phyloP scores from a whole-genome alignment of 2,329 filamentous ascomycete genomes.

The Cladosporium oxysporum region DNA sequence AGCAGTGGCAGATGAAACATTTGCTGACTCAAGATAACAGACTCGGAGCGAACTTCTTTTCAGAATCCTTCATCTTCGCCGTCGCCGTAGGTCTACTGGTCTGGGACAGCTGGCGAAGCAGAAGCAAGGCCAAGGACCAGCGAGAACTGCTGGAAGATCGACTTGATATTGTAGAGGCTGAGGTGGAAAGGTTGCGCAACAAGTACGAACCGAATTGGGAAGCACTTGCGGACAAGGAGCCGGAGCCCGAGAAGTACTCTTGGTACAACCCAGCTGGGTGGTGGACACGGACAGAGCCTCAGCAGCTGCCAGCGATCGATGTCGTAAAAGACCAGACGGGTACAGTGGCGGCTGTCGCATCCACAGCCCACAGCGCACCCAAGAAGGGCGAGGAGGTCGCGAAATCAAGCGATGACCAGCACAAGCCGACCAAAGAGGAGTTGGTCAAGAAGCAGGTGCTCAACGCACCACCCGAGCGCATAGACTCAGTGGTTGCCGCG shows the following conservation, averaged over 20 bases:
- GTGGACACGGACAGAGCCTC: slow-evolving; percentile 26
- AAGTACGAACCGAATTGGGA: slow-evolving; percentile 37
- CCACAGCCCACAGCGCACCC: background rate
- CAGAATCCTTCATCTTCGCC: slow-evolving; percentile 65
- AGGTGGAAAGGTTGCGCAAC: slow-evolving; percentile 41
- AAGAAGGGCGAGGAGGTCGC: background rate
- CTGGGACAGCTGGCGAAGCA: slow-evolving; percentile 62
- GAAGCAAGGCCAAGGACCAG: slow-evolving; percentile 61
- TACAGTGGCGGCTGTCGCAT: background rate
- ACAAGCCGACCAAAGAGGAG: slow-evolving; percentile 20
- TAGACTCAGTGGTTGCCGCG: slow-evolving; percentile 27
- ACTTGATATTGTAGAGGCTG: slow-evolving; percentile 57
- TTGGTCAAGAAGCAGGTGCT: slow-evolving; percentile 13
- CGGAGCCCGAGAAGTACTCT: slow-evolving; percentile 30
- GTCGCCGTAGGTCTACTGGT: slow-evolving; percentile 65
- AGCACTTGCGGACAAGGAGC: slow-evolving; percentile 38
- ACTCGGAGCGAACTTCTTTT: slow-evolving; percentile 68
- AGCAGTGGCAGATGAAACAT: background rate
- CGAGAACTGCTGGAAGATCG: slow-evolving; percentile 63
- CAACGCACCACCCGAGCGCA: slow-evolving; percentile 20
- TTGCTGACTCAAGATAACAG: background rate
- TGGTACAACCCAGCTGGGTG: slow-evolving; percentile 36
- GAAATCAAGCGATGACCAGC: slow-evolving; percentile 5
- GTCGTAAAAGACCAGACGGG: background rate
- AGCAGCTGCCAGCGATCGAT: slow-evolving; percentile 12